Evolutionary conservation across 305 asterid species (phyloP).

Genomic region (Caryopteris hybrid): DNA sequence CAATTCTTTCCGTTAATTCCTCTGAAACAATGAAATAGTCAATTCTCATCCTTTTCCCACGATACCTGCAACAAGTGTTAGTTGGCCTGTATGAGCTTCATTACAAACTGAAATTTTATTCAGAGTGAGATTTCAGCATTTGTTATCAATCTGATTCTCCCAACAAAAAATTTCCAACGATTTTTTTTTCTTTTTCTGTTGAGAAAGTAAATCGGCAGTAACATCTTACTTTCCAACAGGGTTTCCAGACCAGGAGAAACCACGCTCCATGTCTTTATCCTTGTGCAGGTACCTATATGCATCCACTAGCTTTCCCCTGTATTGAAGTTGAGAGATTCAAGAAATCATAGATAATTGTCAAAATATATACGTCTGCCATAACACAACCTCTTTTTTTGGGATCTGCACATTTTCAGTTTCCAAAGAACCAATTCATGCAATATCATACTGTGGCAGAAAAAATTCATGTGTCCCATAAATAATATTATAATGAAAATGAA

Average conservation of each 20-base stretch:
- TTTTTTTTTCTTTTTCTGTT: background rate
- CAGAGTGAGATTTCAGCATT: too few species aligned
- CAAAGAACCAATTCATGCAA: too few species aligned
- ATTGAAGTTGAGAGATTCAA: background rate
- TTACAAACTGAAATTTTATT: too few species aligned
- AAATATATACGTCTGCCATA: background rate
- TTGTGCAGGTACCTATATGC: conserved; percentile 76
- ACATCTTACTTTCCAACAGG: conserved; percentile 83
- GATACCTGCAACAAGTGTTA: conserved; percentile 55
- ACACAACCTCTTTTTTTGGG: too few species aligned
- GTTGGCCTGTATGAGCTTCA: too few species aligned
- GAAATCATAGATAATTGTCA: background rate
- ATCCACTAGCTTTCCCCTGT: conserved; percentile 80
- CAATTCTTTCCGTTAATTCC: conserved; percentile 59
- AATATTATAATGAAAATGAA: too few species aligned
- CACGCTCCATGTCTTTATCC: conserved; percentile 73
- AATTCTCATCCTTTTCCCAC: conserved; percentile 97
- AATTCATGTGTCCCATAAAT: too few species aligned
- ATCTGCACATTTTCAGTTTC: too few species aligned
- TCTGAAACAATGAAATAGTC: conserved; percentile 82
- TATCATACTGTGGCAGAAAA: too few species aligned
- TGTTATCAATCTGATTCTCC: too few species aligned
- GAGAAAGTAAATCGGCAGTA: background rate
- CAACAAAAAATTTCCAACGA: background rate
- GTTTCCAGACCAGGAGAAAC: conserved; percentile 97